Evolutionary conservation across 768 basidiomycete species (phyloP).

Genomic region (Rhodotorula graminis): DNA sequence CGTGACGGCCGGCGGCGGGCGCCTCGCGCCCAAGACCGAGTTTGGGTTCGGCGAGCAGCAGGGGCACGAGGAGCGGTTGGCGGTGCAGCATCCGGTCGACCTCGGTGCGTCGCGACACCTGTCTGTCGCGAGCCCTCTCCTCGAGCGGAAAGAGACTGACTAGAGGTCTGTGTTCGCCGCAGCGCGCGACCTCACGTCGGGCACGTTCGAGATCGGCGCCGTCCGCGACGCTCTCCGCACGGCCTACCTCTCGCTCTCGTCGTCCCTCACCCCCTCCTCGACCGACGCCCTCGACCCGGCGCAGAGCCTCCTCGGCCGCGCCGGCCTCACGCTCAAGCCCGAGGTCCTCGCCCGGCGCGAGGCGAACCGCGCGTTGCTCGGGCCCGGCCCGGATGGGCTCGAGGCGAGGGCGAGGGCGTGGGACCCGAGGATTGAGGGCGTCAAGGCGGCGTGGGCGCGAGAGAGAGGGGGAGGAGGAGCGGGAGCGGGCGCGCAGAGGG

Average conservation of each 20-base stretch:
- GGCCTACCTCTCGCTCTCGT: not conserved
- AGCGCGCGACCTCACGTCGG: not conserved
- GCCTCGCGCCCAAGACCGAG: not conserved
- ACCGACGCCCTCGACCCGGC: too few species aligned
- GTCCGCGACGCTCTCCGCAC: not conserved
- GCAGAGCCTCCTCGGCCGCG: not conserved
- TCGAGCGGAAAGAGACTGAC: too few species aligned
- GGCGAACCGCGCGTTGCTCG: not conserved
- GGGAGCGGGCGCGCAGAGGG: too few species aligned
- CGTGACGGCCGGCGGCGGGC: not conserved
- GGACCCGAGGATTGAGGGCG: not conserved
- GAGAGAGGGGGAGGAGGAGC: too few species aligned
- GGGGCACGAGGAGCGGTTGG: not conserved
- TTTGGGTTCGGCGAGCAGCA: not conserved
- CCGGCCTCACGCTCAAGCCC: not conserved
- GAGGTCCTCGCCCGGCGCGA: not conserved
- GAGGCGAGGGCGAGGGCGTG: not conserved
- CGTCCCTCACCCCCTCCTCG: not conserved
- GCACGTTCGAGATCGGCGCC: not conserved
- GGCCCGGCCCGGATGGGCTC: not conserved
- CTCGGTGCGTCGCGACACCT: not conserved
- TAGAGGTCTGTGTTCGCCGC: not conserved
- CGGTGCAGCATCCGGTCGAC: slow-evolving; percentile 1
- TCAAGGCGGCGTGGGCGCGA: too few species aligned
- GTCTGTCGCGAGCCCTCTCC: not conserved